phyloP scores from a whole-genome alignment of 768 basidiomycete genomes.

The Clavulina sp. region DNA sequence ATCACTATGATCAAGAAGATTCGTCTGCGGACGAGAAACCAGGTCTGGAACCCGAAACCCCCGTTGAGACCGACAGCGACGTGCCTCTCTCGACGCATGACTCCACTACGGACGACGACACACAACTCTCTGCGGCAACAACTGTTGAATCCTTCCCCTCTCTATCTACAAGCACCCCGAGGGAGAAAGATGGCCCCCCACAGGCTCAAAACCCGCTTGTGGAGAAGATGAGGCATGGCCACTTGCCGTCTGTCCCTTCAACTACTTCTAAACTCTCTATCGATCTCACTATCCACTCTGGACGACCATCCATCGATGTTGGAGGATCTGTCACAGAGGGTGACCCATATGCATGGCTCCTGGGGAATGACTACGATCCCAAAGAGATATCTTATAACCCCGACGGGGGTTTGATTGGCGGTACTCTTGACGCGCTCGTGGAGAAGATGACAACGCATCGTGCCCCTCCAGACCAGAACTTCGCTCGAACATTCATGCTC shows the following conservation, averaged over 20 bases:
- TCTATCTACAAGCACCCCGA: too few species aligned
- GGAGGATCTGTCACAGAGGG: background rate
- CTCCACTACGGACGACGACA: too few species aligned
- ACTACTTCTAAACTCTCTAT: conserved; percentile 15
- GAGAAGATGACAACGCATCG: conserved; percentile 97
- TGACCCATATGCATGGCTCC: background rate
- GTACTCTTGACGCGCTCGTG: conserved; percentile 74
- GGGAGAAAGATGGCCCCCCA: too few species aligned
- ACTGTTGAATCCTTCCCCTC: too few species aligned
- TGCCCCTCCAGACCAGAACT: conserved; percentile 70
- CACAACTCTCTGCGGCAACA: too few species aligned
- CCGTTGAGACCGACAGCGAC: too few species aligned
- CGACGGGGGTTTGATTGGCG: conserved; percentile 81
- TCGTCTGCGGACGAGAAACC: too few species aligned
- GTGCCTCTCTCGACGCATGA: too few species aligned
- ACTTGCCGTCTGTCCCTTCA: conserved; percentile 31
- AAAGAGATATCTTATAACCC: conserved; percentile 81
- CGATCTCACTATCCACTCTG: too few species aligned
- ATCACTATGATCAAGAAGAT: too few species aligned
- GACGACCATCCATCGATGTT: background rate
- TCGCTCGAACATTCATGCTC: conserved; percentile 81
- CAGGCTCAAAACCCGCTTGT: conserved; percentile 25
- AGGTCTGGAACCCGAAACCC: too few species aligned
- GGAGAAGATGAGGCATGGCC: conserved; percentile 37
- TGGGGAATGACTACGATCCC: conserved; percentile 41